These are phyloP conservation scores for Penicillium brevicompactum DNA, from an alignment of 2,329 filamentous ascomycete species.

Conservation along the genomic window DNA sequence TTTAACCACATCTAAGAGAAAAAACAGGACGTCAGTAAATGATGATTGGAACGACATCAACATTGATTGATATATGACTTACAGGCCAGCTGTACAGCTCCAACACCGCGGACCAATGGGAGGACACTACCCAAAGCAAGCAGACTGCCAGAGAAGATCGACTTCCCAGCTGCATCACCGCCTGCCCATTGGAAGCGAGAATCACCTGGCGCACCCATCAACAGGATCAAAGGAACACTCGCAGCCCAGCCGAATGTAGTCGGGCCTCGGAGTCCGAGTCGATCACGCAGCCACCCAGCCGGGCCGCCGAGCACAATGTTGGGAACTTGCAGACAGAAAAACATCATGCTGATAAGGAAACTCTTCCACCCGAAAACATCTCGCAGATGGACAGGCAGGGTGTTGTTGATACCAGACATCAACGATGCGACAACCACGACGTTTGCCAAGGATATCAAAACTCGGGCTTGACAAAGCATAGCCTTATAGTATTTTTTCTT, in stretches of 20 bases:
- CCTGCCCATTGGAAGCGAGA: slow-evolving; percentile 26
- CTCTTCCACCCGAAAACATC: slow-evolving; percentile 58
- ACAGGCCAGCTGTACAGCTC: slow-evolving; percentile 31
- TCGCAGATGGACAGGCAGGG: slow-evolving; percentile 58
- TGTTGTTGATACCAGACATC: slow-evolving; percentile 57
- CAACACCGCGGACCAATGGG: slow-evolving; percentile 27
- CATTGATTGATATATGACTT: slow-evolving; percentile 3
- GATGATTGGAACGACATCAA: background rate
- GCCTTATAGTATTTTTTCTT: slow-evolving; percentile 33
- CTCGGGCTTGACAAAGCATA: slow-evolving; percentile 46
- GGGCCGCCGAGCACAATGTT: slow-evolving; percentile 59
- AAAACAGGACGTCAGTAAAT: background rate
- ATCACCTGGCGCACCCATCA: slow-evolving; percentile 30
- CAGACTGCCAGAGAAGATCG: slow-evolving; percentile 21
- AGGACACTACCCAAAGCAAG: slow-evolving; percentile 22
- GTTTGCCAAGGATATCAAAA: slow-evolving; percentile 45
- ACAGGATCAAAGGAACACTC: slow-evolving; percentile 20
- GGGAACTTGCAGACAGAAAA: slow-evolving; percentile 61
- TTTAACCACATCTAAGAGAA: slow-evolving; percentile 18
- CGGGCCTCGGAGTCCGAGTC: slow-evolving; percentile 21
- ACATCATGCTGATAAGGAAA: slow-evolving; percentile 57
- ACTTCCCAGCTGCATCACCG: slow-evolving; percentile 18
- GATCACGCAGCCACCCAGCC: slow-evolving; percentile 51
- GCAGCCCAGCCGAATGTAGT: slow-evolving; percentile 24
- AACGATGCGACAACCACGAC: slow-evolving; percentile 51